These are phyloP conservation scores for Colletotrichum orchidophilum DNA, from an alignment of 2,329 filamentous ascomycete genomes.

Conservation along the genomic window DNA sequence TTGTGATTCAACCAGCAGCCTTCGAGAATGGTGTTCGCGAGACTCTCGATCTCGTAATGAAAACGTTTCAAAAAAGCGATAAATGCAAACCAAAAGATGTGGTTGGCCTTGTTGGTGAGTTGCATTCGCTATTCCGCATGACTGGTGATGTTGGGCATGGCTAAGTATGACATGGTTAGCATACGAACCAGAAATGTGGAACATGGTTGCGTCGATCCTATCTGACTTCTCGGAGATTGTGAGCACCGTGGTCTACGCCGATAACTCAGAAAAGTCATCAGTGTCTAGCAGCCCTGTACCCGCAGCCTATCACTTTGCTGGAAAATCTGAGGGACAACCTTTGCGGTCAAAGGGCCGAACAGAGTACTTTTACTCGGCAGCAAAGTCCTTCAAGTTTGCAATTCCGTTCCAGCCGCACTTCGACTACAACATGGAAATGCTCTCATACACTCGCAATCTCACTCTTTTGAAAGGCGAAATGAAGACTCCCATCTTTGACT, in stretches of 20 bases:
- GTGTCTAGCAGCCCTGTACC: background rate
- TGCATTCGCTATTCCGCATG: background rate
- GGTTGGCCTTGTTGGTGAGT: background rate
- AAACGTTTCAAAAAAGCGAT: background rate
- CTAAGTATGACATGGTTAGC: background rate
- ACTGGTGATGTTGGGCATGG: background rate
- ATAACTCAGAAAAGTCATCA: background rate
- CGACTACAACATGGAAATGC: background rate
- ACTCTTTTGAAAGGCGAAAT: constrained; percentile 64
- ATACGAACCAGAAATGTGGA: background rate
- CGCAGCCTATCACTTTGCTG: background rate
- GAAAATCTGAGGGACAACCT: background rate
- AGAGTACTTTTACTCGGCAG: background rate
- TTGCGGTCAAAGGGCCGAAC: background rate
- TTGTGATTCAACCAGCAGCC: constrained; percentile 59
- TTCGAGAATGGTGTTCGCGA: constrained; percentile 41
- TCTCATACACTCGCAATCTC: background rate
- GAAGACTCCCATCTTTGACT: constrained; percentile 74
- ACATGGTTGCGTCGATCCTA: background rate
- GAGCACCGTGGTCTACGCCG: background rate
- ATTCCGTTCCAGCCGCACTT: background rate
- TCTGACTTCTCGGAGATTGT: background rate
- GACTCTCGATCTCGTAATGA: background rate
- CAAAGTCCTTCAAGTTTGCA: background rate
- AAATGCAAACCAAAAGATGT: background rate